A percentile compares a stretch with the other conserved stretches of the same genome.
These are phyloP conservation scores for Rhodotorula diobovata DNA, from an alignment of 768 basidiomycete genomes.

Conservation along the genomic window DNA sequence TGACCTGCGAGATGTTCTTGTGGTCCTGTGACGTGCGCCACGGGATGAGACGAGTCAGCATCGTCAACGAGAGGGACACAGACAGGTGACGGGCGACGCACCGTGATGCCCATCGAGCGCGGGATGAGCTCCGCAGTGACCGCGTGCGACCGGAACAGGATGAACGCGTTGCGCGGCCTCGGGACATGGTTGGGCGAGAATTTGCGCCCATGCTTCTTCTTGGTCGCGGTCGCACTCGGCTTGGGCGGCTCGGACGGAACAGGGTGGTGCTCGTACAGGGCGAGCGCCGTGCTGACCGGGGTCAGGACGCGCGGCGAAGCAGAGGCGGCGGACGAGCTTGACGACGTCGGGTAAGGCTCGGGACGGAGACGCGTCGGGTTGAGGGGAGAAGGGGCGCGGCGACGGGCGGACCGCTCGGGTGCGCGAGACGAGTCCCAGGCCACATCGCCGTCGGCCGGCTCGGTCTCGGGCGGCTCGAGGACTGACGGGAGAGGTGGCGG, in stretches of 20 bases:
- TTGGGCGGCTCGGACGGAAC: not conserved
- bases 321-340: not conserved
- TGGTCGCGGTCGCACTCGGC: too few species aligned
- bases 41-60: too few species aligned
- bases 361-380: not conserved
- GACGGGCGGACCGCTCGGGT: not conserved
- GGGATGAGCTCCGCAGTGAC: conserved; percentile 61
- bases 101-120: conserved; percentile 52
- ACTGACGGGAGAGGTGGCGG: not conserved
- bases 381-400: not conserved
- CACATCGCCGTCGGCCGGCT: not conserved
- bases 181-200: conserved; percentile 54
- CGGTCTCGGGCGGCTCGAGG: not conserved
- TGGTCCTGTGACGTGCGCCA: too few species aligned
- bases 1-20: conserved; percentile 66
- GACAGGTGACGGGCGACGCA: not conserved
- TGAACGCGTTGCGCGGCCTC: conserved; percentile 72
- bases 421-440: not conserved
- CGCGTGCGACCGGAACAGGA: conserved; percentile 71
- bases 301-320: not conserved
- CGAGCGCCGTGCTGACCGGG: conserved; percentile 4
- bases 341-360: conserved; percentile 3
- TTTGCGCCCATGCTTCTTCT: conserved; percentile 55
- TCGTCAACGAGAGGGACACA: not conserved
- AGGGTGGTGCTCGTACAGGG: not conserved